Evolutionary conservation across 2,329 filamentous ascomycete species (phyloP).

Genomic region (Sclerotinia borealis): DNA sequence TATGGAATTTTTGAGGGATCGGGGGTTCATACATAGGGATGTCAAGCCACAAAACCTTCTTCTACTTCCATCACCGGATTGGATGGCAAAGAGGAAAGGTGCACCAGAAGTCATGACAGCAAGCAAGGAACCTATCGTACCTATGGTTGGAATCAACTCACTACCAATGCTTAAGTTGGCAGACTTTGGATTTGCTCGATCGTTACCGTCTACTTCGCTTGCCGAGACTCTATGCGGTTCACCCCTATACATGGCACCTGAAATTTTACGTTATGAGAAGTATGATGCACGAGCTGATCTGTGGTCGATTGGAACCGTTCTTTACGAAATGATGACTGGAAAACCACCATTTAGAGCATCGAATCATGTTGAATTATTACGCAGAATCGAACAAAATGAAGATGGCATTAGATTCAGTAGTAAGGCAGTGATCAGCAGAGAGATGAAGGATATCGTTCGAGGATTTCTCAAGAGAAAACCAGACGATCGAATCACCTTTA

Average conservation of each 20-base stretch:
- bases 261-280: constrained; percentile 93
- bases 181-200: constrained; percentile 96
- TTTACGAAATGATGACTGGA: constrained; percentile 92
- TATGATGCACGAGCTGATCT: constrained; percentile 96
- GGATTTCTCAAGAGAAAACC: constrained; percentile 79
- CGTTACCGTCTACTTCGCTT: constrained; percentile 81
- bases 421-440: constrained; percentile 63
- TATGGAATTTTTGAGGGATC: constrained; percentile 76
- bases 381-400: constrained; percentile 84
- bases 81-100: constrained; percentile 54
- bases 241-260: constrained; percentile 96
- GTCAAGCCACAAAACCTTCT: constrained; percentile 96
- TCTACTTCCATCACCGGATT: constrained; percentile 74
- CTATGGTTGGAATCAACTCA: constrained; percentile 72
- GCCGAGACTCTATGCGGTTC: constrained; percentile 96
- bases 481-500: constrained; percentile 77
- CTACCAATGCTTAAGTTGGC: constrained; percentile 96
- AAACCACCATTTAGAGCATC: constrained; percentile 84
- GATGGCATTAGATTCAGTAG: constrained; percentile 79
- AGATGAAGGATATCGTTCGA: constrained; percentile 76
- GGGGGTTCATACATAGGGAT: constrained; percentile 90
- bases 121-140: constrained; percentile 74
- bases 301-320: constrained; percentile 94
- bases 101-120: constrained; percentile 67
- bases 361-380: constrained; percentile 90